Base-by-base conservation (phyloP, 2,329 filamentous ascomycete genomes). In the Hymenoscyphus repandus region DNA sequence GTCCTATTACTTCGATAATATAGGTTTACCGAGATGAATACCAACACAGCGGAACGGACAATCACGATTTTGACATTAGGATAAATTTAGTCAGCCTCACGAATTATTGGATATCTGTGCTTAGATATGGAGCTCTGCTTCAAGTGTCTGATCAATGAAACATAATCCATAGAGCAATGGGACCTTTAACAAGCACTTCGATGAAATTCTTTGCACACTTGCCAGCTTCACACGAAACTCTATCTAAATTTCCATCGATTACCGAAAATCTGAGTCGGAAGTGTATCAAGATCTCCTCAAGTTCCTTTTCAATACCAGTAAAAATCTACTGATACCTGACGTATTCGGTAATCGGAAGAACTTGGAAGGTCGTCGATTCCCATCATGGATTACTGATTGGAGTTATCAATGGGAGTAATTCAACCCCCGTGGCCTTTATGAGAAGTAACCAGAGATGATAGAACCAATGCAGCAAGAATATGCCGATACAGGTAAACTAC, bases 321-420 rank as follows among this genome's bases (percentile, higher is more conserved):
- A 18, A 17, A 37, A 6, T 9, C 18, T 43, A 18, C 39, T 43
- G 17, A 31, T 49, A 22, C 40, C 44, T n/a, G 47, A 49, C 17
- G 32, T 44, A 4, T 49, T 49, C 18, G 17, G 39, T 4, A 31
- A 44, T 27, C 27, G 47, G 30, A 37, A 11, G 11, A 11, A 30
- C 10, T 18, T 49, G 5, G 39, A 44, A 22, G 17, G 5, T 11
- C 37, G 31, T 15, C 15, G 38, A 9, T 15, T 44, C 12, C 47
- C 47, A 10, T 43, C 33, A 3, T 49, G 47, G 47, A 40, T n/a
- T 18, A 49, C 47, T 6, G 47, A 49, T 18, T 43, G 47, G 47
- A 22, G 39, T 37, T 27, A 17, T 12, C 6, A 43, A 36, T 36
- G 32, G n/a, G 12, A 38, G n/a, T n/a, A n/a, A n/a, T n/a, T n/a